These are phyloP conservation scores for Nothophoma quercina DNA, from an alignment of 2,329 filamentous ascomycete genomes.

Conservation along the genomic window DNA sequence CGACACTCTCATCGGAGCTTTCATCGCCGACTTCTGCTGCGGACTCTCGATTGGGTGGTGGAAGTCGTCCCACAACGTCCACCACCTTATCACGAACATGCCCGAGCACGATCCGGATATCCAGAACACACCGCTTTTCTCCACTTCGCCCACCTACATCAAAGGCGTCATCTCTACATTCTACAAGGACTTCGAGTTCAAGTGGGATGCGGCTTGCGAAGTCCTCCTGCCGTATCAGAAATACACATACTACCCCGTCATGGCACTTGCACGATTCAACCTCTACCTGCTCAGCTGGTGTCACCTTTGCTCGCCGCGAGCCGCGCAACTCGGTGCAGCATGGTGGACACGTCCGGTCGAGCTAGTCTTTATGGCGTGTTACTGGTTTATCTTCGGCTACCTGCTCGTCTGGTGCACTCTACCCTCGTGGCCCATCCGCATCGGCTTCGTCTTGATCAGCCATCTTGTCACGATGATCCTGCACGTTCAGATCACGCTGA, in stretches of 20 bases:
- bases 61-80: conserved; percentile 74
- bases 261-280: conserved; percentile 85
- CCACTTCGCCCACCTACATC: conserved; percentile 82
- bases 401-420: conserved; percentile 76
- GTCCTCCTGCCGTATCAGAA: conserved; percentile 76
- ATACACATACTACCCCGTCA: conserved; percentile 82
- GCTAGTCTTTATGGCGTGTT: conserved; percentile 76
- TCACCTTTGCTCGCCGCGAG: conserved; percentile 73
- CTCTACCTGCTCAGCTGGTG: conserved; percentile 83
- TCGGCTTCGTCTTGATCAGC: conserved; percentile 79
- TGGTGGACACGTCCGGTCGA: conserved; percentile 88
- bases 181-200: conserved; percentile 77
- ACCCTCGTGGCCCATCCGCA: conserved; percentile 71
- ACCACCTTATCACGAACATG: conserved; percentile 71
- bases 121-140: conserved; percentile 81
- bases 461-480: conserved; percentile 82
- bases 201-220: conserved; percentile 77
- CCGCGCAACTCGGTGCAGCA: conserved; percentile 76
- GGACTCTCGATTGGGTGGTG: conserved; percentile 73
- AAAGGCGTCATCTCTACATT: conserved; percentile 77
- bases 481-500: conserved; percentile 89
- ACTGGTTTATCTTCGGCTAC: conserved; percentile 90
- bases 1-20: conserved; percentile 68
- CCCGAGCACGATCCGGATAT: conserved; percentile 57
- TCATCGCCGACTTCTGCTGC: conserved; percentile 71